Base-by-base conservation (phyloP, 2,329 filamentous ascomycete genomes). In the Diplocarpon mali region DNA sequence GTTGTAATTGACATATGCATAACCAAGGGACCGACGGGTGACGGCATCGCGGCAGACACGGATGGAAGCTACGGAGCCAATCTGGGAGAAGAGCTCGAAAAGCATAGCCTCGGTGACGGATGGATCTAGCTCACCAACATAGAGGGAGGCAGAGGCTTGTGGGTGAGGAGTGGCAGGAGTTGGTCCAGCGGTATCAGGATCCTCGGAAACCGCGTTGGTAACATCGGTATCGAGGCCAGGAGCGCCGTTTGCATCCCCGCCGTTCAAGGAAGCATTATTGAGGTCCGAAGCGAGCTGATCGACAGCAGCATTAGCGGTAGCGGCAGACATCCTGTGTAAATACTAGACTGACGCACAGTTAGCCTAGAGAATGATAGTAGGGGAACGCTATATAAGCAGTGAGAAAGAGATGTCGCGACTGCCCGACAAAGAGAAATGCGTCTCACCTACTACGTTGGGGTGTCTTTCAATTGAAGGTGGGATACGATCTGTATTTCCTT, bases 1-100 rank as follows among this genome's bases (percentile, higher is more conserved):
- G 76, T 96, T 98, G 80, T 96, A 98, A 80, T 98, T 98, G 71
- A 98, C 92, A 69, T 98, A 98, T 68, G 92, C 92, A 68, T 98
- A 98, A 58, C 92, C 92, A 57, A 98, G 87, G 55, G 92, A 98
- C 69, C 92, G 90, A 67, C 92, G 89, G 64, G 92, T 96, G 65
- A 98, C 89, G 53, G 92, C 90, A 65, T 98, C 92, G 71, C 92
- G 92, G 80, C 92, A 98, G 66, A 98, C 92, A 78, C 92, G 92
- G 69, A 98, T 98, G 51, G 92, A 98, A 57, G 92, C 92, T 61
- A 98, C 92, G 63, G 94, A 90, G 60, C 92, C 92, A 64, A 98
- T 98, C 70, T 93, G 92, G 50, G 92, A 96, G 78, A 98, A 98
- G 54, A 98, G 85, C 80, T 98, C 92, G 70, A 96, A 98, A 63